Evolutionary conservation across 331 rosid genomes (phyloP).

Genomic region (Pyrus hybrid): DNA sequence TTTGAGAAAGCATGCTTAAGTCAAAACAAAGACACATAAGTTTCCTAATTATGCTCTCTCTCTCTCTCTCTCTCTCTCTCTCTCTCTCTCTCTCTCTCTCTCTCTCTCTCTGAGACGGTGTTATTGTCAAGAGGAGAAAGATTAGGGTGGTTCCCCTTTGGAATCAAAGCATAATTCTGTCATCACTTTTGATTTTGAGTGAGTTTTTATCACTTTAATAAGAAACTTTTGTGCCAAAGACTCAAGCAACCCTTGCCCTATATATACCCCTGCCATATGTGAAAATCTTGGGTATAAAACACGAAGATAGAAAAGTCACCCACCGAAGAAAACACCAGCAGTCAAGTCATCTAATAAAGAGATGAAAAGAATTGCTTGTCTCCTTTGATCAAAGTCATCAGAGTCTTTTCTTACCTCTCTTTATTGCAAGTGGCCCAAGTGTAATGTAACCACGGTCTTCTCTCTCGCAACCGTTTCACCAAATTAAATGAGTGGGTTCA

Average conservation of each 20-base stretch:
- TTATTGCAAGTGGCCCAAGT: constrained; percentile 11
- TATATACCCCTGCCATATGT: not conserved
- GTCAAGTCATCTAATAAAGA: constrained; percentile 28
- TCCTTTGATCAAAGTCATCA: constrained; percentile 45
- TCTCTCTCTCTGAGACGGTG: not conserved
- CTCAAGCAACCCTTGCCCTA: constrained; percentile 18
- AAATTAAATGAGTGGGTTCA: not conserved
- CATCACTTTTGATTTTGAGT: constrained; percentile 37
- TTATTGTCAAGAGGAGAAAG: not conserved
- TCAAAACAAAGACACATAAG: constrained; percentile 12
- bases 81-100: too few relatives aligned
- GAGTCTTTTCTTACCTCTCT: constrained; percentile 42
- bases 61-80: too few relatives aligned
- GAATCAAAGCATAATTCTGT: constrained; percentile 31
- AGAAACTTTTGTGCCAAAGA: constrained; percentile 29
- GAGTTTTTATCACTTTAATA: constrained; percentile 26
- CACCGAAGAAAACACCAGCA: constrained; percentile 18
- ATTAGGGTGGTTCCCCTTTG: constrained; percentile 8
- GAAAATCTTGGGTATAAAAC: not conserved
- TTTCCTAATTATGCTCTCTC: not conserved
- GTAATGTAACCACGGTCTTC: not conserved
- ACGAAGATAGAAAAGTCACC: not conserved
- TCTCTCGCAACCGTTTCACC: not conserved
- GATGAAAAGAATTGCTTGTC: constrained; percentile 22
- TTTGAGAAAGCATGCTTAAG: constrained; percentile 14